phyloP scores from a whole-genome alignment of 1,284 basidiomycete genomes.

The Cronartium quercuum region DNA sequence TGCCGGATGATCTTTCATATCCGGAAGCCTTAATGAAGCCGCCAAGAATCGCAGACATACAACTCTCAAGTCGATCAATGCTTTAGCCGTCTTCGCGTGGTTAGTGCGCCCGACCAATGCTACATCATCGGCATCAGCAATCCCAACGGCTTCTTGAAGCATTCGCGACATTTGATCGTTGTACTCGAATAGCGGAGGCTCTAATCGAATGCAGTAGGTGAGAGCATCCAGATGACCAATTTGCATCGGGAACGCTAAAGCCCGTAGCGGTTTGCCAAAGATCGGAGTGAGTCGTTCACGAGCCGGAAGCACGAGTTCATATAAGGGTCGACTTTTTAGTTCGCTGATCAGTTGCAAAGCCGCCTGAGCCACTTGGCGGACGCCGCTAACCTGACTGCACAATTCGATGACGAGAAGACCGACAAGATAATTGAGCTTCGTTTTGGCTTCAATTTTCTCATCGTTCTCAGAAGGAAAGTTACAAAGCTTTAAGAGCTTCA shows the following conservation, averaged over 20 bases:
- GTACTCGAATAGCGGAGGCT: constrained; percentile 52
- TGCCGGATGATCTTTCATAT: constrained; percentile 56
- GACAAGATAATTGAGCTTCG: constrained; percentile 56
- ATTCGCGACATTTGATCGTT: constrained; percentile 89
- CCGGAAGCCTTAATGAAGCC: constrained; percentile 87
- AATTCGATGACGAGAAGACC: constrained; percentile 86
- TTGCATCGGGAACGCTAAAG: constrained; percentile 89
- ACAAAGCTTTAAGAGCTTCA: constrained; percentile 68
- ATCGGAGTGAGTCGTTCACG: constrained; percentile 82
- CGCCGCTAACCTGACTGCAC: constrained; percentile 75
- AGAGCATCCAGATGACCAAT: constrained; percentile 98
- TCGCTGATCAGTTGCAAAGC: constrained; percentile 76
- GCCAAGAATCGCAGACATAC: constrained; percentile 89
- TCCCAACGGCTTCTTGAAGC: constrained; percentile 84
- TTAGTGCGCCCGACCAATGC: constrained; percentile 65
- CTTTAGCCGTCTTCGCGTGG: constrained; percentile 71
- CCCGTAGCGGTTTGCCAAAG: constrained; percentile 93
- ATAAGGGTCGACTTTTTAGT: constrained; percentile 64
- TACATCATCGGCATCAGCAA: constrained; percentile 90
- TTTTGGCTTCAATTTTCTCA: constrained; percentile 51
- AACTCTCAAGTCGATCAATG: constrained; percentile 86
- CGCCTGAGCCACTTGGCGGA: constrained; percentile 75
- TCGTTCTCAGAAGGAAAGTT: constrained; percentile 52
- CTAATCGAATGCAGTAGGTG: constrained; percentile 64
- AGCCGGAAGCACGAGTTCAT: constrained; percentile 75